Base-by-base conservation (phyloP, 2,329 filamentous ascomycete species). In the Stylonectria norvegica region DNA sequence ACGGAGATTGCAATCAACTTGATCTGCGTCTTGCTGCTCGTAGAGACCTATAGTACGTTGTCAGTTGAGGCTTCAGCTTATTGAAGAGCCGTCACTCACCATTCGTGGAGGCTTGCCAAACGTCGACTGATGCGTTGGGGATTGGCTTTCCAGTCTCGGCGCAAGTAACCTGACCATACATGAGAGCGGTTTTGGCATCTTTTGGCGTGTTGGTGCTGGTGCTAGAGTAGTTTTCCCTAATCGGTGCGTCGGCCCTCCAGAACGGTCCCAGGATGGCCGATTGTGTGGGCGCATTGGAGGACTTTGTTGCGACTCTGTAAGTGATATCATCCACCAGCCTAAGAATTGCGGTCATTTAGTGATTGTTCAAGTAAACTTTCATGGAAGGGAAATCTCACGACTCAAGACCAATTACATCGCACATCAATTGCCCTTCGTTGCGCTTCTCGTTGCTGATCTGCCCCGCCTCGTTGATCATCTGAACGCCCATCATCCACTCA, bases 231-330 rank as follows among this genome's bases (percentile, higher is more conserved):
- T 85, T 85, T n/a, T 79, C 66, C 33, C 83, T 76, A 42, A 76
- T 67, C 5, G 88, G 87, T 0, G 87, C 80, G 52, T 89, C 76
- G 30, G 79, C 74, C 5, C 86, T 77, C 78, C 86, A 94, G 68
- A 95, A 95, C 1, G 89, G 89, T 0, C 89, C 89, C 1, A 95
- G 76, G 50, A 95, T 89, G 28, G 88, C 81, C 4, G 85, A 86
- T 2, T 86, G 78, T 5, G 87, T 93, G 9, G 81, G 72, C 11
- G 67, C 57, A 11, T 69, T 67, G 27, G 58, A 47, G 23, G 57
- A 53, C 36, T 67, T 66, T 38, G 73, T 68, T 35, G 75, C 73
- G 12, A 57, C 49, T 36, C 79, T 81, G 66, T 81, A 85, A 40
- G 85, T 87, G 57, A 93, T 91, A 61, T 91, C 86, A 61, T 91